phyloP scores from a whole-genome alignment of 257 asterid genomes.

The Solanum arcanum region DNA sequence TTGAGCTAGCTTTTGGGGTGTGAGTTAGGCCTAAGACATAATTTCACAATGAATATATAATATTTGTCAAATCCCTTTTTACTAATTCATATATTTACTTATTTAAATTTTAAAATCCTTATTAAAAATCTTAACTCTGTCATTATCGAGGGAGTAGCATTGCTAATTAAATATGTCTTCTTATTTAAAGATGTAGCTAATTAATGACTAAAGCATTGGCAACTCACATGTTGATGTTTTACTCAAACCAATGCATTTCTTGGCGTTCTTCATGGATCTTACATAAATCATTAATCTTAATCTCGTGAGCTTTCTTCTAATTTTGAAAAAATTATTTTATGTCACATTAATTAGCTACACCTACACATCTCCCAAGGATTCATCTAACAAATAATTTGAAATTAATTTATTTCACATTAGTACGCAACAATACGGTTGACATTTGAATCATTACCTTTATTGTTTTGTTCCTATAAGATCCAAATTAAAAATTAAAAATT shows the following conservation, averaged over 20 bases:
- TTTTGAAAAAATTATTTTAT: not conserved
- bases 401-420: not conserved
- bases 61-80: no score
- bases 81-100: no score
- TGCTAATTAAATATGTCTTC: not conserved
- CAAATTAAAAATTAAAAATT: not conserved
- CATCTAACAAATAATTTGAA: not conserved
- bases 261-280: conserved; percentile 21
- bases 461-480: not conserved
- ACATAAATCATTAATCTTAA: not conserved
- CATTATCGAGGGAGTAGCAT: not conserved
- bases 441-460: not conserved
- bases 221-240: conserved; percentile 16
- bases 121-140: no score
- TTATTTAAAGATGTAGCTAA: not conserved
- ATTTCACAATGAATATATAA: no score
- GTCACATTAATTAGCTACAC: not conserved
- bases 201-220: not conserved
- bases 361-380: not conserved
- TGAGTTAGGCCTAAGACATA: no score
- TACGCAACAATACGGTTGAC: not conserved
- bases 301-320: not conserved
- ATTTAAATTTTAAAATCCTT: rapidly evolving
- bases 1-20: no score
- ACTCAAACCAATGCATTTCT: conserved; percentile 6